Evolutionary conservation across 371 early-diverging fungal genomes (phyloP), one percentile per base, ranked within the genome.

Genomic region (Capillidium rhysosporum): DNA sequence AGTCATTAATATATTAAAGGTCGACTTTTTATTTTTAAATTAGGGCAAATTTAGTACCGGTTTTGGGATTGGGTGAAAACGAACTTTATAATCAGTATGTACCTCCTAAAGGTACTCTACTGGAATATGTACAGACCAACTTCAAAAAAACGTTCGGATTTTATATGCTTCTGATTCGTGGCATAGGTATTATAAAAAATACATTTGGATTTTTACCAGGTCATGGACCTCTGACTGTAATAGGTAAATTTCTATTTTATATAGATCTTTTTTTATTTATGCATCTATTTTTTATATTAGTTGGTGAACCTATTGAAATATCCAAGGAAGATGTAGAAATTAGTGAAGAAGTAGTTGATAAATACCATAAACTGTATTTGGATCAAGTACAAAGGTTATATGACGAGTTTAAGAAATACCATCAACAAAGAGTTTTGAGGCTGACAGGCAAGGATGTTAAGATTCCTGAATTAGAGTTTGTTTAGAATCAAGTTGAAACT

Each of bases 21-120:
- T 43, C 7, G 8, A 18, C 43, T 43, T 43, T 43, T 18, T 30
- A 24, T 25, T 43, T 26, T 24, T 29, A 25, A 9, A 18, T 4
- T 8, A 46, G 38, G 1, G 80, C 82, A 9, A 67, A 70, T 10
- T 59, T 86, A 25, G 82, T 84, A 0, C 89, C 89, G 2, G 68
- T 78, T 0, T 75, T 82, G 56, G 71, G 77, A 0, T 86, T 89
- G 69, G 89, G 89, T 34, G 89, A 89, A 61, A 88, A 86, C 62
- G 83, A 88, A 34, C 57, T 88, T 14, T 88, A 76, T 56, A 71
- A 72, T 45, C 78, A 56, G 31, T 46, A 29, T 30, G 39, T 25
- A 28, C 55, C 56, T 26, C 23, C 23, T 12, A 29, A 49, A 40
- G 56, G 46, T 18, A 20, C 44, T 24, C n/a, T 40, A 24, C 18